Conservation (phyloP, 1,284 basidiomycete genomes). For the Puccinia coronata region DNA sequence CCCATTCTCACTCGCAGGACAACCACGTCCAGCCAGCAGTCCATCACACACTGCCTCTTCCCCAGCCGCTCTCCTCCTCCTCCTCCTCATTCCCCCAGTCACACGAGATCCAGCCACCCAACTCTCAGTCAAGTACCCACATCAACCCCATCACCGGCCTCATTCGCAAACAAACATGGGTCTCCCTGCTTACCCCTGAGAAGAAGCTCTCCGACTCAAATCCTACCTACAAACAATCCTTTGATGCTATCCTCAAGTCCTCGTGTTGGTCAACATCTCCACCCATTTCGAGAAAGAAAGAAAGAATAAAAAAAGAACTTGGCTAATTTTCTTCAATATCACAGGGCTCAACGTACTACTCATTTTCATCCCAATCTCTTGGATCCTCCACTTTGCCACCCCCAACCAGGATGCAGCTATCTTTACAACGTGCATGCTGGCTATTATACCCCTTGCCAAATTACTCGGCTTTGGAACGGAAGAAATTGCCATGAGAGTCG, state of each 20-base stretch:
- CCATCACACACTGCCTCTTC: background rate
- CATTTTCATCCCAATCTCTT: constrained; percentile 61
- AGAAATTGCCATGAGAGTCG: constrained; percentile 71
- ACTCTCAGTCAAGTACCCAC: background rate
- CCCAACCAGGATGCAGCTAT: constrained; percentile 35
- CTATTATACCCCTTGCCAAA: constrained; percentile 58
- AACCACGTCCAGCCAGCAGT: background rate
- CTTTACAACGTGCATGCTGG: constrained; percentile 37
- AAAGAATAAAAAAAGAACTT: too few species aligned
- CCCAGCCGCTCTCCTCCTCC: background rate
- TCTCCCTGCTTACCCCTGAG: constrained; percentile 32
- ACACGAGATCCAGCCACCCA: background rate
- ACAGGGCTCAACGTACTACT: constrained; percentile 61
- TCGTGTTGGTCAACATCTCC: constrained; percentile 52
- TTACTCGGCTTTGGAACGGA: constrained; percentile 75
- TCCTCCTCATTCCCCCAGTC: background rate
- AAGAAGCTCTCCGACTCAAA: constrained; percentile 59
- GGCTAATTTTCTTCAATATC: background rate
- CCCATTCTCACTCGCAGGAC: too few species aligned
- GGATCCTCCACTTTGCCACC: constrained; percentile 60
- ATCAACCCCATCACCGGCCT: constrained; percentile 14
- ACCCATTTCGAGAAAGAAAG: background rate
- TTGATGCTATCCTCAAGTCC: constrained; percentile 58
- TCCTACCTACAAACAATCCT: constrained; percentile 58
- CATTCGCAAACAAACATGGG: constrained; percentile 46